phyloP scores from a whole-genome alignment of 306 rosid genomes.

The Vicia sativa region DNA sequence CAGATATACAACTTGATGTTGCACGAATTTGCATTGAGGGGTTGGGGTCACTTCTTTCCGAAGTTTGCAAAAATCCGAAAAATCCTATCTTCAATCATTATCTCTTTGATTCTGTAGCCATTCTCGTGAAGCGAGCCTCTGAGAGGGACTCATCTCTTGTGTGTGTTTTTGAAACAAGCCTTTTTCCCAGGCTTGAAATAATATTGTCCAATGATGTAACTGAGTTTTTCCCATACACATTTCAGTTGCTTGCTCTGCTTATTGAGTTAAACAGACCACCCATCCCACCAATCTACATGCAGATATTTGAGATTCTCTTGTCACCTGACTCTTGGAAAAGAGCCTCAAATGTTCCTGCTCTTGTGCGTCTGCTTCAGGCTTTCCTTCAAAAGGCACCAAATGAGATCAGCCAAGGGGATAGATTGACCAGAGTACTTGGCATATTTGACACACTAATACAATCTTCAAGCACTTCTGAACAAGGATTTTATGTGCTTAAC shows the following conservation, averaged over 20 bases:
- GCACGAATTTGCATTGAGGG: conserved; percentile 66
- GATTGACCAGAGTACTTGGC: conserved; percentile 74
- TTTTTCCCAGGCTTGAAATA: conserved; percentile 75
- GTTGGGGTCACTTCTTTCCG: conserved; percentile 65
- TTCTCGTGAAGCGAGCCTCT: no score
- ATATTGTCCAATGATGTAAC: conserved; percentile 74
- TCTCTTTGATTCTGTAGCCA: no score
- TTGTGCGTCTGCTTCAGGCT: no score
- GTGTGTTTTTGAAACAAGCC: conserved; percentile 70
- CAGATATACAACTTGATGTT: conserved; percentile 67
- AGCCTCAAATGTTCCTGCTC: no score
- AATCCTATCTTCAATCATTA: conserved; percentile 91
- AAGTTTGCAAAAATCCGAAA: conserved; percentile 85
- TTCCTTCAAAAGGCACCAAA: conserved; percentile 85
- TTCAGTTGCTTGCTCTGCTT: conserved; percentile 89
- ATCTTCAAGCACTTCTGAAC: no score
- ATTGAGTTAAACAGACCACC: conserved; percentile 86
- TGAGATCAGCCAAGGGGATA: conserved; percentile 78
- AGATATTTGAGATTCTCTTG: conserved; percentile 74
- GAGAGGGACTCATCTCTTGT: no score
- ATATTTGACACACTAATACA: conserved; percentile 79
- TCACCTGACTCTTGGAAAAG: no score
- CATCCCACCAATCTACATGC: conserved; percentile 73
- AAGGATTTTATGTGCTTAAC: conserved; percentile 95
- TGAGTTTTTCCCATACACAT: conserved; percentile 93